These are phyloP conservation scores for Yamadazyma trypodendri DNA, from an alignment of 1,139 yeast genomes.

Conservation along the genomic window DNA sequence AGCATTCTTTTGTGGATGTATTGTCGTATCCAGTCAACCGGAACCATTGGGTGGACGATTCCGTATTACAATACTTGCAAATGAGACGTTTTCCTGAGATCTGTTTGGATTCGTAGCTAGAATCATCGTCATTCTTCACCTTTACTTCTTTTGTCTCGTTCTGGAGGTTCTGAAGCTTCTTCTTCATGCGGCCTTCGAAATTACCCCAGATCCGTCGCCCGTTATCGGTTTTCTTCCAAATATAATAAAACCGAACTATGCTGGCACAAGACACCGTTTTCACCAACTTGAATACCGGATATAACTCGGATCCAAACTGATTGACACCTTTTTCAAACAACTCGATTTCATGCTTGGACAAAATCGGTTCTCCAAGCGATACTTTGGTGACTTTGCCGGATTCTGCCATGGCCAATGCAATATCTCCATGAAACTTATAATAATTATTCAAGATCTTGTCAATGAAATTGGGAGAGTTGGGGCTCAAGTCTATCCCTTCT, in stretches of 20 bases:
- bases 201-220: slow-evolving; percentile 85
- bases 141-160: slow-evolving; percentile 30
- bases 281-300: slow-evolving; percentile 69
- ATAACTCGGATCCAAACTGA: slow-evolving; percentile 75
- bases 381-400: slow-evolving; percentile 51
- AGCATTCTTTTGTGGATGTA: slow-evolving; percentile 23
- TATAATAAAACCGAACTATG: slow-evolving; percentile 81
- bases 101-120: slow-evolving; percentile 59
- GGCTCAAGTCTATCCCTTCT: slow-evolving; percentile 43
- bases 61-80: slow-evolving; percentile 68
- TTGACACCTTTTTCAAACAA: slow-evolving; percentile 76
- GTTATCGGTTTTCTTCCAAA: slow-evolving; percentile 83
- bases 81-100: slow-evolving; percentile 40
- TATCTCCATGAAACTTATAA: slow-evolving; percentile 52
- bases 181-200: slow-evolving; percentile 67
- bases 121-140: slow-evolving; percentile 71
- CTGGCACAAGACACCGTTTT: slow-evolving; percentile 68
- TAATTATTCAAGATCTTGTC: slow-evolving; percentile 66
- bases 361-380: slow-evolving; percentile 71
- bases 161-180: slow-evolving; percentile 39
- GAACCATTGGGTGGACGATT: slow-evolving; percentile 62
- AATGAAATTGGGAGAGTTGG: slow-evolving; percentile 70
- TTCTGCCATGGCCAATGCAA: slow-evolving; percentile 40
- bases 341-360: slow-evolving; percentile 59
- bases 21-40: slow-evolving; percentile 63